A percentile compares a stretch with the other conserved stretches of the same genome.
These are phyloP conservation scores for Arthrobotrys sinensis DNA, from an alignment of 2,329 filamentous ascomycete genomes.

Conservation along the genomic window DNA sequence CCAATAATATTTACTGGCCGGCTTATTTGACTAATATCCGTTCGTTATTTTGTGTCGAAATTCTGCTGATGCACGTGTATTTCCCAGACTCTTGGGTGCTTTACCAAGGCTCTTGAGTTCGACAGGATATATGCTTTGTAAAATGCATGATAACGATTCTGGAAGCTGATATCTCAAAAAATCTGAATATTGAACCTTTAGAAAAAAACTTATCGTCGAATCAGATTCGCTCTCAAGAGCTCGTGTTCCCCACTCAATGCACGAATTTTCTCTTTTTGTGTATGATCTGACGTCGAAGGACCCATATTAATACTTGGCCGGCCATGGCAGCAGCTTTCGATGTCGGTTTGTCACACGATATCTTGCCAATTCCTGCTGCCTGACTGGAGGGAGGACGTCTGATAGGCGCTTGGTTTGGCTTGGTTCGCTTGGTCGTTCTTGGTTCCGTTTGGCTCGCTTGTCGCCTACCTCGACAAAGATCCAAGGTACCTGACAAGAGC, in stretches of 20 bases:
- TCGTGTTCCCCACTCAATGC: slow-evolving; percentile 1
- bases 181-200: not conserved
- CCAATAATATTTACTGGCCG: no score
- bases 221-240: not conserved
- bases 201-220: not conserved
- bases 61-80: slow-evolving; percentile 3
- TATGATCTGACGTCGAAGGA: slow-evolving; percentile 10
- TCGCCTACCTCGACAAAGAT: slow-evolving; percentile 3
- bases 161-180: not conserved
- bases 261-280: not conserved
- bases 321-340: slow-evolving; percentile 1
- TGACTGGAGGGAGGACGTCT: not conserved
- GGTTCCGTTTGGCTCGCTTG: slow-evolving; percentile 27
- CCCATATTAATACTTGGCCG: slow-evolving; percentile 12
- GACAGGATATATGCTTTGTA: no score
- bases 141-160: not conserved
- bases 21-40: not conserved
- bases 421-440: slow-evolving; percentile 1
- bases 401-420: slow-evolving; percentile 12
- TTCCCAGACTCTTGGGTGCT: slow-evolving; percentile 16
- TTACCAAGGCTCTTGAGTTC: slow-evolving; percentile 21
- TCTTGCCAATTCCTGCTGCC: slow-evolving; percentile 11
- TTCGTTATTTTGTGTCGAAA: not conserved
- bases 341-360: slow-evolving; percentile 22
- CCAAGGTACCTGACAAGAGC: slow-evolving; percentile 17